A percentile compares a stretch with the other conserved stretches of the same genome.
These are phyloP conservation scores for Stemphylium beticola DNA, from an alignment of 2,329 filamentous ascomycete genomes.

Conservation along the genomic window DNA sequence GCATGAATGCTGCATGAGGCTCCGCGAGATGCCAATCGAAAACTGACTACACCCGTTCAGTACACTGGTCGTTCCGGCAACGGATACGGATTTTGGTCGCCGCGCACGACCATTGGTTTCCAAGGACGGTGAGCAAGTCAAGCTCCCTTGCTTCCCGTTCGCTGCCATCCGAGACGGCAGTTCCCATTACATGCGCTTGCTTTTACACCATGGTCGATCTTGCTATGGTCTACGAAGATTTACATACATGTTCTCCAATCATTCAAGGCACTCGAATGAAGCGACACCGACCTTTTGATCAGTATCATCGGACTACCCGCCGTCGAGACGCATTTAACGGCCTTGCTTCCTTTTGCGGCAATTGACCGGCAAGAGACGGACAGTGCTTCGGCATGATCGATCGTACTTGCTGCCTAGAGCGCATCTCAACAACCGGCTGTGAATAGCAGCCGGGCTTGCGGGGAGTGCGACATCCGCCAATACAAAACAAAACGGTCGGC, in stretches of 20 bases:
- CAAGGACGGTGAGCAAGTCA: conserved; percentile 8
- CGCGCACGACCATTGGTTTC: conserved; percentile 1
- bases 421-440: conserved; percentile 19
- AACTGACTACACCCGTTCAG: not conserved
- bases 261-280: not conserved
- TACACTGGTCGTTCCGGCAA: conserved; percentile 19
- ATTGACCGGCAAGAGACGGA: conserved; percentile 7
- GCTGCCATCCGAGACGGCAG: conserved; percentile 8
- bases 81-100: conserved; percentile 8
- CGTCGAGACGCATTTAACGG: conserved; percentile 11
- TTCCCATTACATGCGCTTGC: conserved; percentile 13
- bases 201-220: conserved; percentile 1
- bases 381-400: conserved; percentile 7
- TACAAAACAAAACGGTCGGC: not conserved
- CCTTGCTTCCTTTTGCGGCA: conserved; percentile 14
- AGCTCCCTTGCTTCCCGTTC: conserved; percentile 9
- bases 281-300: conserved; percentile 4
- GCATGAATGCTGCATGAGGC: conserved; percentile 21
- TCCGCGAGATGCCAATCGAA: conserved; percentile 14
- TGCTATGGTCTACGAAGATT: conserved; percentile 1
- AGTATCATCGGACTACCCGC: conserved; percentile 11
- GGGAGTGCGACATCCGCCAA: conserved; percentile 1
- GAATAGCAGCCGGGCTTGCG: conserved; percentile 4
- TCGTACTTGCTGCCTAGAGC: conserved; percentile 26
- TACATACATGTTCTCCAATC: conserved; percentile 9